Percentiles rank a stretch among this genome's conserved stretches.
Evolutionary conservation across 73 alveolate species (phyloP).

Genomic region (Halteria grandinella): DNA sequence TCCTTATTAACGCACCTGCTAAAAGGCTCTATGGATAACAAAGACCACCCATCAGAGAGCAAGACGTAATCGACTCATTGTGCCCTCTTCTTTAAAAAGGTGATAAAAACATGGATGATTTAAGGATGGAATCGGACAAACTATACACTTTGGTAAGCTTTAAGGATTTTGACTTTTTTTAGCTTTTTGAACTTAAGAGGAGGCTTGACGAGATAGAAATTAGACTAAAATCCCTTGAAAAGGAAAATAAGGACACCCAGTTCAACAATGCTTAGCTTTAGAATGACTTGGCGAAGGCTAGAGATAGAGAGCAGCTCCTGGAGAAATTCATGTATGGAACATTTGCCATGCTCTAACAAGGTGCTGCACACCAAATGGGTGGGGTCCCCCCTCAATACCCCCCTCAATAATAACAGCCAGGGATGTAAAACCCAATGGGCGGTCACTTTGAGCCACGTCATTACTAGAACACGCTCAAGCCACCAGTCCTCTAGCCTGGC

Average conservation of each 20-base stretch:
- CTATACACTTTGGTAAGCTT: slow-evolving; percentile 1
- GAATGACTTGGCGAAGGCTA: slow-evolving; percentile 20
- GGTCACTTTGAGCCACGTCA: background rate
- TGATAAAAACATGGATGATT: slow-evolving; percentile 1
- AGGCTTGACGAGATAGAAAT: slow-evolving; percentile 42
- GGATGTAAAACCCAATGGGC: background rate
- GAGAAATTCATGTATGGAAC: slow-evolving; percentile 35
- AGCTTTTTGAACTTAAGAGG: slow-evolving; percentile 22
- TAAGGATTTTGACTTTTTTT: background rate
- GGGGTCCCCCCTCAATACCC: too few relatives aligned
- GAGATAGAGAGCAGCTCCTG: slow-evolving; percentile 27
- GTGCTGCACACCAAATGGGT: background rate
- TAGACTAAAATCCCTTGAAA: slow-evolving; percentile 31
- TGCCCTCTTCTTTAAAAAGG: background rate
- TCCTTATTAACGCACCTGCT: too few relatives aligned
- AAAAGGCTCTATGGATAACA: too few relatives aligned
- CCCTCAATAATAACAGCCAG: background rate
- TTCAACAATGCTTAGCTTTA: slow-evolving; percentile 7
- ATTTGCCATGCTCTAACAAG: background rate
- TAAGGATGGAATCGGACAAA: slow-evolving; percentile 6
- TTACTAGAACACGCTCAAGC: background rate
- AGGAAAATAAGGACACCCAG: slow-evolving; percentile 25
- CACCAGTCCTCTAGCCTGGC: background rate
- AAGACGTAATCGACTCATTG: background rate
- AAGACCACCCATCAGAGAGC: slow-evolving; percentile 14